Evolutionary conservation across 2,329 filamentous ascomycete genomes (phyloP).

Genomic region (Taxawa tesnikishii): DNA sequence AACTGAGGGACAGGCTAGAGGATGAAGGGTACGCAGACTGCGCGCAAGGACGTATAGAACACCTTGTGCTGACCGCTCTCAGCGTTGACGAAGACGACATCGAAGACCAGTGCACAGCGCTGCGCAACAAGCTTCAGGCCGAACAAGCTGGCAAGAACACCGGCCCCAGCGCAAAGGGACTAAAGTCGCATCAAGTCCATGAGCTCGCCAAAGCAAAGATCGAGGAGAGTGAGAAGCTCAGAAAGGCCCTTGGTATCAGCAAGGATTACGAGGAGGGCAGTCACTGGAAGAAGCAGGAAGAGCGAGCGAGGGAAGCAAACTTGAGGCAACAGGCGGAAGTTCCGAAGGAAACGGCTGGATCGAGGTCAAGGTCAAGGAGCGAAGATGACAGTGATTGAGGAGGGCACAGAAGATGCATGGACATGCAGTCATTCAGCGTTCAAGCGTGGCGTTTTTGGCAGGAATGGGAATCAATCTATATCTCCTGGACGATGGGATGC

Average conservation of each 20-base stretch:
- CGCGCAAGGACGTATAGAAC: no score
- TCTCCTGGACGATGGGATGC: no score
- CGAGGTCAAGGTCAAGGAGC: no score
- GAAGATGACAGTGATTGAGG: no score
- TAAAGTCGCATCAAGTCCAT: slow-evolving; percentile 92
- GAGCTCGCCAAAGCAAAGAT: slow-evolving; percentile 95
- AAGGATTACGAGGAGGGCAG: slow-evolving; percentile 75
- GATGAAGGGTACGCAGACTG: slow-evolving; percentile 58
- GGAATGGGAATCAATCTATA: no score
- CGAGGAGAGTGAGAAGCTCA: slow-evolving; percentile 79
- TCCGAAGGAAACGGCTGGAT: no score
- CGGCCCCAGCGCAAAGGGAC: slow-evolving; percentile 35
- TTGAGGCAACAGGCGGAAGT: no score
- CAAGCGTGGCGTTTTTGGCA: no score
- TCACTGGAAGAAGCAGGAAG: slow-evolving; percentile 77
- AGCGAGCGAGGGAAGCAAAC: slow-evolving; percentile 31
- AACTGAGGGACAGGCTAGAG: slow-evolving; percentile 80
- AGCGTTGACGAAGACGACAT: slow-evolving; percentile 84
- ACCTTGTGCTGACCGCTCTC: no score
- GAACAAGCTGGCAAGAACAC: slow-evolving; percentile 40
- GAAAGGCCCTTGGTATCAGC: slow-evolving; percentile 76
- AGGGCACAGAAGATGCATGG: no score
- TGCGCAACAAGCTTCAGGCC: slow-evolving; percentile 51
- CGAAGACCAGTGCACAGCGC: slow-evolving; percentile 56
- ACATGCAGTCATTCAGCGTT: no score